phyloP scores from a whole-genome alignment of 805 yeast genomes.

The Wickerhamiella galacta region DNA sequence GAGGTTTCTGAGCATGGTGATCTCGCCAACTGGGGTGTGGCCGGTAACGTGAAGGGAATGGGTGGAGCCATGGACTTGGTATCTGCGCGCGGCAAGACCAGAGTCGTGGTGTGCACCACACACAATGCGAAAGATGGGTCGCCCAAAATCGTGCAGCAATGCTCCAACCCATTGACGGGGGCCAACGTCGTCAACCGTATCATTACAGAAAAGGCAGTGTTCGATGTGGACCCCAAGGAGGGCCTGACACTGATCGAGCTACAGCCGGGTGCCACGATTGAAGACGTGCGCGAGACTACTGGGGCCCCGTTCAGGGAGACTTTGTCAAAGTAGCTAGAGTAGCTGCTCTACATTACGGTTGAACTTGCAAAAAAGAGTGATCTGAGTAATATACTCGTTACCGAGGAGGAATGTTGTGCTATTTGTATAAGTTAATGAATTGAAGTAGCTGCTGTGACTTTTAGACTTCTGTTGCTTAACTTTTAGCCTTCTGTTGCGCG shows the following conservation, averaged over 20 bases:
- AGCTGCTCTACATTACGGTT: no score
- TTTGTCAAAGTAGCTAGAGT: no score
- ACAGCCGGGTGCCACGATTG: constrained; percentile 26
- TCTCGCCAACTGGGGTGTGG: constrained; percentile 37
- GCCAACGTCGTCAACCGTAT: constrained; percentile 29
- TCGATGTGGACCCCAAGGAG: constrained; percentile 27
- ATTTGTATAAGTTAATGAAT: no score
- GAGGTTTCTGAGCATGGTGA: constrained; percentile 34
- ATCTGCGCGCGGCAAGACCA: constrained; percentile 29
- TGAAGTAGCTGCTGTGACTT: no score
- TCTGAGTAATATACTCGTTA: no score
- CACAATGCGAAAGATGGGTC: constrained; percentile 32
- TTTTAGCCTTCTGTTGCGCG: no score
- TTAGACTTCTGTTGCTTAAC: no score
- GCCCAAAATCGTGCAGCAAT: constrained; percentile 29
- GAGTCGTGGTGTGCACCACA: constrained; percentile 32
- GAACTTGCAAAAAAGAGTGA: no score
- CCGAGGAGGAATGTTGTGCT: no score
- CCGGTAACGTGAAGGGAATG: constrained; percentile 36
- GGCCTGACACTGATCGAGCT: constrained; percentile 28
- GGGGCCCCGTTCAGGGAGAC: constrained; percentile 24
- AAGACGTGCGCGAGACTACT: constrained; percentile 27
- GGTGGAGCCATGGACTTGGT: constrained; percentile 41
- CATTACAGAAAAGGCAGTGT: constrained; percentile 32
- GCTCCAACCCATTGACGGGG: constrained; percentile 34